Base-by-base conservation (phyloP, 768 basidiomycete species). In the Crepidotus variabilis region DNA sequence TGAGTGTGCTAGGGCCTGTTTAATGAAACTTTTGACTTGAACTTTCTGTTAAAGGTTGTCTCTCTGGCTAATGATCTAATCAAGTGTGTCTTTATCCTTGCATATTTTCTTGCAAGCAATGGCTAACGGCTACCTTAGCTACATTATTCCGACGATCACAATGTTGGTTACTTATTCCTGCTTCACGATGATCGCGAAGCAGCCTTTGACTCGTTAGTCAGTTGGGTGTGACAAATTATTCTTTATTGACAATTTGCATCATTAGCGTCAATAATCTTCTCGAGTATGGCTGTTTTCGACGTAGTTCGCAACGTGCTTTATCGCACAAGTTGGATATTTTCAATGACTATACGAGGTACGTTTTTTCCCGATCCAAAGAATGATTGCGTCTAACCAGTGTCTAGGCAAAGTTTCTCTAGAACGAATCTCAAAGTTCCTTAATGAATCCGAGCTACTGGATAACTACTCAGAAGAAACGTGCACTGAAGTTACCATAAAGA, bases 161-260 rank as follows among this genome's bases (percentile, higher is more conserved):
- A 91, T 90, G 87, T 62, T 86, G 23, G 75, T 79, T 18, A 86
- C 86, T 2, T 90, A 82, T 63, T 72, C 77, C 2, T 74, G 82
- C 6, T 89, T 84, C 71, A 78, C 77, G 2, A 50, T 77, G 20
- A 63, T 80, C 47, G 73, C 77, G 66, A 75, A 74, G 48, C 61
- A 77, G 58, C 64, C 72, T 2, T 69, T 80, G 35, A 75, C 57
- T 18, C 64, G 69, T 71, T 32, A 7, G 62, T n/a, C 20, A 9
- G 32, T n/a, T 16, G 10, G 23, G 20, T 1, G 9, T n/a, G 45
- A 2, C 1, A 20, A 14, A 47, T 10, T 23, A 21, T 33, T 1
- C 46, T 35, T 6, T n/a, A 20, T 20, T 49, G 14, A 57, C 14
- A 16, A 43, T 11, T 16, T 61, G 24, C 76, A 39, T 10, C 18